Percentiles rank a stretch among this genome's conserved stretches.
Evolutionary conservation across 805 yeast species (phyloP).

Genomic region (Saccharomycopsis selenospora): DNA sequence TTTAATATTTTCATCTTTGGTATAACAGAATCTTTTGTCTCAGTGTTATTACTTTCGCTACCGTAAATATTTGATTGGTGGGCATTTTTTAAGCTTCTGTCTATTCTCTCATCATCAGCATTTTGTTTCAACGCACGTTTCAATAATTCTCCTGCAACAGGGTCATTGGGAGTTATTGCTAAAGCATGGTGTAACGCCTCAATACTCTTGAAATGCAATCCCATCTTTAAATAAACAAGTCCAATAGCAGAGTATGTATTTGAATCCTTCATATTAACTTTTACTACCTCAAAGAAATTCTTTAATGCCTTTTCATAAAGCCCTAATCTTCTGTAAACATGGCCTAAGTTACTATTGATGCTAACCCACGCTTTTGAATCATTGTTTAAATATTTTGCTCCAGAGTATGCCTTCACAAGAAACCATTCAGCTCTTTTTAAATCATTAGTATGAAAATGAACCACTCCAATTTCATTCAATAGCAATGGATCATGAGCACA

Average conservation of each 20-base stretch:
- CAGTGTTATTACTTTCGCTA: background rate
- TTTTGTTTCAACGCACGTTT: conserved; percentile 60
- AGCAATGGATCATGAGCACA: conserved; percentile 83
- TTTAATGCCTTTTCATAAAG: conserved; percentile 58
- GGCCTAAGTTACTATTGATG: conserved; percentile 81
- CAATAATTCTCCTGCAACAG: conserved; percentile 75
- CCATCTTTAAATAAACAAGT: conserved; percentile 64
- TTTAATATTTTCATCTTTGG: background rate
- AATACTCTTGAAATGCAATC: conserved; percentile 58
- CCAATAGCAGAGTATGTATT: conserved; percentile 82
- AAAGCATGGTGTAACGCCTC: conserved; percentile 74
- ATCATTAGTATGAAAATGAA: conserved; percentile 71
- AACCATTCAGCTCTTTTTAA: conserved; percentile 60
- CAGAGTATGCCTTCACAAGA: conserved; percentile 62
- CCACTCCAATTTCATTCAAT: conserved; percentile 88
- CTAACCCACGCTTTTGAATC: conserved; percentile 82
- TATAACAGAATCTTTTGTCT: background rate
- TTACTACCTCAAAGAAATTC: conserved; percentile 71
- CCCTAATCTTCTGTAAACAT: conserved; percentile 68
- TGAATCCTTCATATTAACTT: conserved; percentile 60
- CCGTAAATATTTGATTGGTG: conserved; percentile 6
- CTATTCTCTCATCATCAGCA: background rate
- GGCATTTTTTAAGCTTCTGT: background rate
- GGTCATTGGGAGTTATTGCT: conserved; percentile 70
- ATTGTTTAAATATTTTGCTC: conserved; percentile 60